These are phyloP conservation scores for Ceratobasidium sp. DNA, from an alignment of 1,284 basidiomycete genomes.

Conservation along the genomic window DNA sequence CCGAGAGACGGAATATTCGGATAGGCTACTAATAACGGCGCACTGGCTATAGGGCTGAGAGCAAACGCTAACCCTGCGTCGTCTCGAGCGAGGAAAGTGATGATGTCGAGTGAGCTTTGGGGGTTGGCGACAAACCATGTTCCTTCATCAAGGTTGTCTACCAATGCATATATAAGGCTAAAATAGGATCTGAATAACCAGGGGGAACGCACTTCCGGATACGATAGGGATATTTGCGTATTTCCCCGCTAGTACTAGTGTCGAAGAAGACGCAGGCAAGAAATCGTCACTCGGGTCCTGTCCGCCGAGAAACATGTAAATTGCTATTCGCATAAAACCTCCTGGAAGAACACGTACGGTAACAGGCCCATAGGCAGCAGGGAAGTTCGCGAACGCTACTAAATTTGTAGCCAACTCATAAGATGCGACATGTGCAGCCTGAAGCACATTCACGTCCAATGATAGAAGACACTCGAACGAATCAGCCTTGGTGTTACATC, in stretches of 20 bases:
- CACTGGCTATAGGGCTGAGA: neutral
- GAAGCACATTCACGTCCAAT: constrained; percentile 2
- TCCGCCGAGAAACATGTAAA: neutral
- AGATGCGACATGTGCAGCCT: constrained; percentile 13
- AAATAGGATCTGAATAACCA: too few species aligned
- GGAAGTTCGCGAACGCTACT: constrained; percentile 30
- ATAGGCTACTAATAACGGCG: constrained; percentile 1
- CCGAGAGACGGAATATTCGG: constrained; percentile 11
- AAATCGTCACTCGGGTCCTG: constrained; percentile 25
- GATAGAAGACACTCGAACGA: constrained; percentile 28
- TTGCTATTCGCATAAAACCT: too few species aligned
- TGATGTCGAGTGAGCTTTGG: neutral
- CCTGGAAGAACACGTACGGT: neutral
- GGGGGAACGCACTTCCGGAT: constrained; percentile 21
- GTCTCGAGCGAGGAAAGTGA: constrained; percentile 13
- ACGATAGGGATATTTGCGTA: constrained; percentile 39
- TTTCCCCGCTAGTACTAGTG: constrained; percentile 10
- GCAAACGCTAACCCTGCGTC: neutral
- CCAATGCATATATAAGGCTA: neutral
- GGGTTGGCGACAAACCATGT: constrained; percentile 22
- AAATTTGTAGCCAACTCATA: constrained; percentile 1
- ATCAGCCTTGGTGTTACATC: neutral
- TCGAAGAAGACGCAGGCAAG: neutral
- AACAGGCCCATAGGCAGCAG: constrained; percentile 32
- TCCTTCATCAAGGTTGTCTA: constrained; percentile 26